Evolutionary conservation across 306 rosid genomes (phyloP), one percentile per base, ranked within the genome.

Genomic region (Dalbergia cultrata): DNA sequence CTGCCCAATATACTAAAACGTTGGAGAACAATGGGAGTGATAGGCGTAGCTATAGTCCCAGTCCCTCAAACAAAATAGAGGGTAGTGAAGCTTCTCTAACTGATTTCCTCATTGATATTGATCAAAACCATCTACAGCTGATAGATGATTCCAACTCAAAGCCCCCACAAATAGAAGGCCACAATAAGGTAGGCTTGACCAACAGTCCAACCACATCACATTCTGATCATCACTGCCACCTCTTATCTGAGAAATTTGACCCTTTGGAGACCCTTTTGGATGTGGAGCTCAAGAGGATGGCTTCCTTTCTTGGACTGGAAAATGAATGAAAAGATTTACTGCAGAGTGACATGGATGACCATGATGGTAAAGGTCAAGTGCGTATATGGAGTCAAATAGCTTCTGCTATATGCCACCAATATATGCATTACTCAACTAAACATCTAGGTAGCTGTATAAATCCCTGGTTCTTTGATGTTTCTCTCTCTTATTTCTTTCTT

Each of bases 301-400:
- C 82, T 50, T 80, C 85, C 13, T 85, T 85, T 85, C 82, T 85
- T 65, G 88, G 88, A 66, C 61, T 80, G 3, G 85, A 80, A 84
- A 81, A 70, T 76, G 79, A 69, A 50, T 84, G 74, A 57, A 78
- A 26, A 11, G 17, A 9, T 76, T 70, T 70, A 57, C 19, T 34
- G 52, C 59, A 1, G 31, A 67, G n/a, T 75, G 35, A 61, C 19
- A 19, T 45, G 63, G 58, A 52, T 18, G 19, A 64, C 80, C 61
- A 33, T 41, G 13, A 34, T 4, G 39, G 53, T 57, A 80, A 73
- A 72, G 49, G 49, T 62, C 22, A 50, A 72, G 41, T 63, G 8
- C 43, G 16, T 71, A 8, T 35, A 8, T 35, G 16, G 72, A 61
- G 41, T 37, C 41, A 71, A 49, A 35, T 7, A 39, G 53, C 16